phyloP scores from a whole-genome alignment of 495 filamentous ascomycete species.

The Parathielavia hyrcaniae region DNA sequence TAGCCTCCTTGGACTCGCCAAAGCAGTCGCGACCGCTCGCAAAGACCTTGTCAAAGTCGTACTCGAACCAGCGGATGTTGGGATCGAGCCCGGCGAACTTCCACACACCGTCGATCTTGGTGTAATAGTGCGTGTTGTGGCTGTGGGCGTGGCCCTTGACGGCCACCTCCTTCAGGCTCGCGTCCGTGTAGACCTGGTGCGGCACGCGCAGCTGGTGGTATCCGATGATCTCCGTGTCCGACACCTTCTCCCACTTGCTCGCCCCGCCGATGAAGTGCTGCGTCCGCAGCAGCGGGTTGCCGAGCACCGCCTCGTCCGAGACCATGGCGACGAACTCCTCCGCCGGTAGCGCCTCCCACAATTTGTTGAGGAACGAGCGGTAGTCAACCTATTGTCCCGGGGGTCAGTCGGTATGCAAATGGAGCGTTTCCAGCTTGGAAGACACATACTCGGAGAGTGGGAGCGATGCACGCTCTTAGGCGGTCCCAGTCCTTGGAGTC shows the following conservation, averaged over 20 bases:
- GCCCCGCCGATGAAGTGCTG: constrained; percentile 72
- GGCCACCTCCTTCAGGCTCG: constrained; percentile 42
- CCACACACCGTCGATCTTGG: constrained; percentile 69
- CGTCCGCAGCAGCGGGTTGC: constrained; percentile 63
- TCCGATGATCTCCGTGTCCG: constrained; percentile 61
- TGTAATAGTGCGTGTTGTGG: constrained; percentile 66
- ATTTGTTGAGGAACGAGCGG: constrained; percentile 63
- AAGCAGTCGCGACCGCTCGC: constrained; percentile 41
- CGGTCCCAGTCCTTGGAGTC: constrained; percentile 76
- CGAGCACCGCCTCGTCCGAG: constrained; percentile 59
- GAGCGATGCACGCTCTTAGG: constrained; percentile 63
- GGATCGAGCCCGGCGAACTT: constrained; percentile 74
- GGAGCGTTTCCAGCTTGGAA: neutral
- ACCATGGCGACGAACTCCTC: constrained; percentile 67
- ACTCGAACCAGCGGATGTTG: constrained; percentile 65
- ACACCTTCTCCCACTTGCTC: constrained; percentile 61
- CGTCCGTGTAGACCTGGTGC: constrained; percentile 58
- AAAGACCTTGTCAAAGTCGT: constrained; percentile 54
- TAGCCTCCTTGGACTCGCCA: constrained; percentile 23
- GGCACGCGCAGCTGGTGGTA: constrained; percentile 74
- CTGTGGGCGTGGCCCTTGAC: constrained; percentile 66
- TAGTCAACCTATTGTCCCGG: constrained; percentile 59
- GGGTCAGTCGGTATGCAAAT: neutral
- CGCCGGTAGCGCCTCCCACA: constrained; percentile 67
- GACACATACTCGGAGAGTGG: constrained; percentile 51